Evolutionary conservation across 2,329 filamentous ascomycete genomes (phyloP).

Genomic region (Chrysosporium queenslandicum): DNA sequence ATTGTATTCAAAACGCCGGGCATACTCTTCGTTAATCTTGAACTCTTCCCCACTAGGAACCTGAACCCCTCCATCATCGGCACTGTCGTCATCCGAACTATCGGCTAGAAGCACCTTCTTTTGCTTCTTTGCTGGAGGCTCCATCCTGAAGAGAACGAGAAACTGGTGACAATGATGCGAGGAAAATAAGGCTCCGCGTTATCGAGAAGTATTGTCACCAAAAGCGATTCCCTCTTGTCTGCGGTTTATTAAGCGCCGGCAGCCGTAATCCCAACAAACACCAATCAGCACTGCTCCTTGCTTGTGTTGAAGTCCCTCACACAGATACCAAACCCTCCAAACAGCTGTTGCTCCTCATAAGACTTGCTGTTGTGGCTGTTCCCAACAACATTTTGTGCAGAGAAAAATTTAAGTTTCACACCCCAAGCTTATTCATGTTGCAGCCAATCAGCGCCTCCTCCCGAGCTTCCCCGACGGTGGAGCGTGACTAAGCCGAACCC

Average conservation of each 20-base stretch:
- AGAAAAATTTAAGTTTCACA: constrained; percentile 7
- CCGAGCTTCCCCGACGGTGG: neutral
- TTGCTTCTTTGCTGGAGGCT: constrained; percentile 35
- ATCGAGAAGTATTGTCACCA: too few relatives aligned
- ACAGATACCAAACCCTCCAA: too few relatives aligned
- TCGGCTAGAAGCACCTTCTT: constrained; percentile 35
- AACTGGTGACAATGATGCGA: neutral
- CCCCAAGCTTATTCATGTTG: neutral
- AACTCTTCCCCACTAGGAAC: constrained; percentile 38
- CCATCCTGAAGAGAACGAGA: constrained; percentile 24
- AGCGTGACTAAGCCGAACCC: constrained; percentile 8
- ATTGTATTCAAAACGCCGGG: constrained; percentile 85
- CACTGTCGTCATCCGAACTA: constrained; percentile 32
- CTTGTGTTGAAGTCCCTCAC: too few relatives aligned
- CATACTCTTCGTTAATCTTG: constrained; percentile 85
- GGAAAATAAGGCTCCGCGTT: too few relatives aligned
- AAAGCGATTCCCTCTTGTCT: neutral
- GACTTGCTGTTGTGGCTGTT: neutral
- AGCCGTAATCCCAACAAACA: too few relatives aligned
- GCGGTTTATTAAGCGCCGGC: too few relatives aligned
- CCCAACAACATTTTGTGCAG: neutral
- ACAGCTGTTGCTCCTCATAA: neutral
- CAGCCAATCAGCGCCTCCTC: constrained; percentile 6
- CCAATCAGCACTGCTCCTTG: too few relatives aligned
- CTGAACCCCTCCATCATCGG: constrained; percentile 34